phyloP scores from a whole-genome alignment of 768 basidiomycete species.

The Russula earlei region DNA sequence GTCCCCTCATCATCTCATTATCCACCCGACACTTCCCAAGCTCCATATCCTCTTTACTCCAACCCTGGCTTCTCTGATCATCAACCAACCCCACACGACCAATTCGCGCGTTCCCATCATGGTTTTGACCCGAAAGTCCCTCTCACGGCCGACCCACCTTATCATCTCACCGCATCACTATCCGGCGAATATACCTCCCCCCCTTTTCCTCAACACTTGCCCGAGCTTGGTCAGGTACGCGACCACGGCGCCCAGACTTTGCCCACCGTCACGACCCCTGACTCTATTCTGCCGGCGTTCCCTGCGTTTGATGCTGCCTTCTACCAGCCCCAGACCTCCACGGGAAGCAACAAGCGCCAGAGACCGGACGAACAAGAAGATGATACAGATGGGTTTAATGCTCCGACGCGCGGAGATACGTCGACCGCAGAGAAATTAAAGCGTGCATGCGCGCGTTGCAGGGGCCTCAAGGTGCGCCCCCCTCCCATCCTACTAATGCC shows the following conservation, averaged over 20 bases:
- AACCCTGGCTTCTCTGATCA: slow-evolving; percentile 1
- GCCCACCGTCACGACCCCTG: neutral
- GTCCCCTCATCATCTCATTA: slow-evolving; percentile 1
- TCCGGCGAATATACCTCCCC: neutral
- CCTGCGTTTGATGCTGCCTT: neutral
- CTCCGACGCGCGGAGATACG: neutral
- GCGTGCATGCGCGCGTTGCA: slow-evolving; percentile 20
- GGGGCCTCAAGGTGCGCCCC: slow-evolving; percentile 17
- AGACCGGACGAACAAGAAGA: slow-evolving; percentile 17
- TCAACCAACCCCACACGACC: slow-evolving; percentile 1
- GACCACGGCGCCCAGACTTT: neutral
- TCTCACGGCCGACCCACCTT: neutral
- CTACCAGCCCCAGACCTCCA: neutral
- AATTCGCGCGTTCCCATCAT: neutral
- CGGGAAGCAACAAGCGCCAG: slow-evolving; percentile 12
- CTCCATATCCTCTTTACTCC: slow-evolving; percentile 3
- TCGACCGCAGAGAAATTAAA: slow-evolving; percentile 12
- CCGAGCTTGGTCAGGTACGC: neutral
- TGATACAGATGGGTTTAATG: neutral
- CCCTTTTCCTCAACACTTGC: neutral
- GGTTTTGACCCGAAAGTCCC: neutral
- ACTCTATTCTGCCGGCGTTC: neutral
- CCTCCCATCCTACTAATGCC: neutral
- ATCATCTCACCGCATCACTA: neutral
- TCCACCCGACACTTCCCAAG: neutral